Percentiles rank a stretch among this genome's conserved stretches.
These are phyloP conservation scores for Scedosporium aurantiacum DNA, from an alignment of 2,329 filamentous ascomycete species.

Conservation along the genomic window DNA sequence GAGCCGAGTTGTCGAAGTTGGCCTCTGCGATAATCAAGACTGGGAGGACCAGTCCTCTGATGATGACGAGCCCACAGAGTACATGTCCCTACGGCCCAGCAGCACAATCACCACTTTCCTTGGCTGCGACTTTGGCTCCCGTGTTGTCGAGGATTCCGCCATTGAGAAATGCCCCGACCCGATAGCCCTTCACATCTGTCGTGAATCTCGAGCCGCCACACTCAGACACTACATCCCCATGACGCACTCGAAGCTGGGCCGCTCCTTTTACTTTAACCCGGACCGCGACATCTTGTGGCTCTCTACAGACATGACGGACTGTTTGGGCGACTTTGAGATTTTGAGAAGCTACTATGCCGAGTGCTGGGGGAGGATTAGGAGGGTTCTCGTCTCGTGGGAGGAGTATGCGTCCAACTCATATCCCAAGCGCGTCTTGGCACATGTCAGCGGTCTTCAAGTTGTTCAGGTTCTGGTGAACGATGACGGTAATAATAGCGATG, in stretches of 20 bases:
- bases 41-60: neutral
- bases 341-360: neutral
- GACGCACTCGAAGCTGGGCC: conserved; percentile 2
- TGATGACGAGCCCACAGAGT: neutral
- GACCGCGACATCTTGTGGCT: conserved; percentile 1
- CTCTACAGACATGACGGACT: neutral
- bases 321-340: neutral
- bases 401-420: neutral
- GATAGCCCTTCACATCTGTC: neutral
- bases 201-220: conserved; percentile 1
- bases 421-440: neutral
- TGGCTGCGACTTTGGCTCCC: neutral
- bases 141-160: neutral
- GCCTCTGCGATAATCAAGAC: neutral
- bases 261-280: conserved; percentile 2
- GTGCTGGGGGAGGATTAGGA: neutral
- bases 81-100: neutral
- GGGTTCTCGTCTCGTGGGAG: conserved; percentile 3
- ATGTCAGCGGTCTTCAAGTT: neutral
- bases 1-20: neutral
- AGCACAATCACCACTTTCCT: conserved; percentile 1
- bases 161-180: conserved; percentile 1
- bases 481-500: neutral
- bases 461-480: neutral
- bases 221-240: conserved; percentile 1